Percentiles rank a stretch among this genome's conserved stretches.
These are phyloP conservation scores for Diutina rugosa DNA, from an alignment of 1,139 yeast species.

Conservation along the genomic window DNA sequence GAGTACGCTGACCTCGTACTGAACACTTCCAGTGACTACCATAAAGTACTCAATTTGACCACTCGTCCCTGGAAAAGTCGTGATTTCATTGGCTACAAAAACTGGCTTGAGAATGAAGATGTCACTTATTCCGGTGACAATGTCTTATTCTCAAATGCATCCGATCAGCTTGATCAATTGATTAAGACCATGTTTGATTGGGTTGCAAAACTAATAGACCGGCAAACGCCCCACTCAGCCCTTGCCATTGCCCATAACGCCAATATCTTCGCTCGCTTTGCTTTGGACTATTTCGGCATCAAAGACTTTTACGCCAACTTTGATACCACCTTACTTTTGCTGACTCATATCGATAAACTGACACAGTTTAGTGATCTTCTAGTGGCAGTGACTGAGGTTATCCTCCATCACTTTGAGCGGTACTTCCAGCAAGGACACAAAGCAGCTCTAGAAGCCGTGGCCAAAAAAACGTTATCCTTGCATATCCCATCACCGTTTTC, in stretches of 20 bases:
- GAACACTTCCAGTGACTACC: background rate
- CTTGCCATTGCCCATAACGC: background rate
- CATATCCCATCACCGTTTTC: background rate
- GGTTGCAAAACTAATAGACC: background rate
- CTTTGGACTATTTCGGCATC: background rate
- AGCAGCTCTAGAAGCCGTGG: background rate
- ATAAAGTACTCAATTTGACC: background rate
- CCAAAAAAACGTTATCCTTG: background rate
- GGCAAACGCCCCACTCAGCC: background rate
- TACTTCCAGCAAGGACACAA: background rate
- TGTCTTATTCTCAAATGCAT: background rate
- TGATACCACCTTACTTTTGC: background rate
- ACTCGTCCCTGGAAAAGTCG: background rate
- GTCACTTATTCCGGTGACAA: background rate
- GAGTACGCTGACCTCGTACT: background rate
- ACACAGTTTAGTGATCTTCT: background rate
- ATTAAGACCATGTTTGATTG: background rate
- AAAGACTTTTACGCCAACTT: background rate
- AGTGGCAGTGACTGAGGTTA: background rate
- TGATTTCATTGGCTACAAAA: background rate
- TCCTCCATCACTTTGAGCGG: background rate
- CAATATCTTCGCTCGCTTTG: background rate
- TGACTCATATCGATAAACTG: background rate
- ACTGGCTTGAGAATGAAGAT: background rate
- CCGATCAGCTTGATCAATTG: background rate